Percentiles rank a stretch among this genome's conserved stretches.
phyloP scores from a whole-genome alignment of 139 green algal genomes.

The Limnomonas spitsbergensis region DNA sequence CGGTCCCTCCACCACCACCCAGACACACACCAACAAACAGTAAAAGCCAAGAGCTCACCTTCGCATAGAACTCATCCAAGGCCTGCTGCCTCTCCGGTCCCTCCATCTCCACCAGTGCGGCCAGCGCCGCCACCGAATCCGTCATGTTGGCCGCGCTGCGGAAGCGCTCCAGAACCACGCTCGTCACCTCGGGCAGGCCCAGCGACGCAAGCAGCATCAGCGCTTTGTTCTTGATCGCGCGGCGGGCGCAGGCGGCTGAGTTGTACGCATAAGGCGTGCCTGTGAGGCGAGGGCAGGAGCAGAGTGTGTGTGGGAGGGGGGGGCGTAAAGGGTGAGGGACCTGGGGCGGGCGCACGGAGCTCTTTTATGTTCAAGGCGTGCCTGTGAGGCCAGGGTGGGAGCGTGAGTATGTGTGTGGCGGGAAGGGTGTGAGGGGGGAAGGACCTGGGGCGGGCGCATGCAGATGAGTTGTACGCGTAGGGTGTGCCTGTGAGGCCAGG shows the following conservation, averaged over 20 bases:
- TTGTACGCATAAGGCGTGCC: conserved; percentile 43
- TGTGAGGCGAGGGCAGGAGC: too few relatives aligned
- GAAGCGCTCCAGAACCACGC: conserved; percentile 55
- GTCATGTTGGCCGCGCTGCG: conserved; percentile 95
- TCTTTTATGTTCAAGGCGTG: too few relatives aligned
- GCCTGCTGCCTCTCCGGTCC: conserved; percentile 50
- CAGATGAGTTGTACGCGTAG: conserved; percentile 49
- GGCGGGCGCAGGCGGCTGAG: conserved; percentile 54
- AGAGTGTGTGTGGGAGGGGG: too few relatives aligned
- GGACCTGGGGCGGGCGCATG: conserved; percentile 65
- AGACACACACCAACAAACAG: too few relatives aligned
- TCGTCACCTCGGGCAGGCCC: conserved; percentile 59
- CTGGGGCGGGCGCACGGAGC: too few relatives aligned
- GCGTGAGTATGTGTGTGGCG: too few relatives aligned
- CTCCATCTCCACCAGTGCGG: conserved; percentile 55
- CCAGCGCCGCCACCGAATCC: conserved; percentile 83
- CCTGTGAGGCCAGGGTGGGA: too few relatives aligned
- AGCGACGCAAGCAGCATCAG: conserved; percentile 73
- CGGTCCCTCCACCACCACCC: conserved; percentile 41
- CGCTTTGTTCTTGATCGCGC: conserved; percentile 80
- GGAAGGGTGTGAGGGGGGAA: too few relatives aligned
- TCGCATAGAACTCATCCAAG: conserved; percentile 74
- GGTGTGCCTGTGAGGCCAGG: conserved; percentile 26
- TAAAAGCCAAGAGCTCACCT: too few relatives aligned
- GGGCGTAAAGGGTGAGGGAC: too few relatives aligned